Evolutionary conservation across 768 basidiomycete species (phyloP).

Genomic region (Agaricus sinodeliciosus): DNA sequence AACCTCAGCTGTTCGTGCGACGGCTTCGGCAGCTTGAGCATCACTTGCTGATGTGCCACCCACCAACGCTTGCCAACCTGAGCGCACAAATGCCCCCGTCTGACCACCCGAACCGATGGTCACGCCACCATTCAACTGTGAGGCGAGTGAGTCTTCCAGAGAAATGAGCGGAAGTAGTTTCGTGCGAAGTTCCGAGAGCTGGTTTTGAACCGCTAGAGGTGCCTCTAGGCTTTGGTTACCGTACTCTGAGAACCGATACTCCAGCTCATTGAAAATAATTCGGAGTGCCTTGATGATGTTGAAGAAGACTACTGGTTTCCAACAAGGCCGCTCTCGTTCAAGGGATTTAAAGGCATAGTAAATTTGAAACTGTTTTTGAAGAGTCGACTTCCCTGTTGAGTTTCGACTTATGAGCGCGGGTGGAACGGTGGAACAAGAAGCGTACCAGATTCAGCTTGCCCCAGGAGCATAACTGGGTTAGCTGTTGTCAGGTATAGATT

Average conservation of each 20-base stretch:
- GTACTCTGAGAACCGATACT: conserved; percentile 39
- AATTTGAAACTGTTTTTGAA: conserved; percentile 81
- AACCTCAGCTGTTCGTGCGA: conserved; percentile 22
- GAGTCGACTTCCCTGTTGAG: conserved; percentile 62
- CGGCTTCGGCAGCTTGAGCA: conserved; percentile 23
- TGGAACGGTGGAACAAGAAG: not conserved
- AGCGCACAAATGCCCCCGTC: conserved; percentile 58
- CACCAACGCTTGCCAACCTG: conserved; percentile 63
- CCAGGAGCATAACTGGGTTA: conserved; percentile 59
- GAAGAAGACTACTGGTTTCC: conserved; percentile 78
- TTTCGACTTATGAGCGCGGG: not conserved
- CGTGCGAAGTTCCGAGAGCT: conserved; percentile 47
- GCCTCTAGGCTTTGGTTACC: conserved; percentile 9
- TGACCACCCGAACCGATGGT: conserved; percentile 49
- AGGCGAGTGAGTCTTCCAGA: conserved; percentile 60
- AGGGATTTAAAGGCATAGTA: conserved; percentile 69
- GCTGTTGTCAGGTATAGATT: not conserved
- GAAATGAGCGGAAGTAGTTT: conserved; percentile 59
- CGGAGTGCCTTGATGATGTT: conserved; percentile 78
- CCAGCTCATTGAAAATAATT: conserved; percentile 67
- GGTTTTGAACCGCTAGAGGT: conserved; percentile 20
- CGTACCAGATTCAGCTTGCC: conserved; percentile 65
- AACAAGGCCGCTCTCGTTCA: conserved; percentile 64
- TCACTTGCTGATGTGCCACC: conserved; percentile 11
- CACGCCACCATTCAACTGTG: conserved; percentile 62